Conservation (phyloP, 306 rosid genomes). For the Abrus precatorius region DNA sequence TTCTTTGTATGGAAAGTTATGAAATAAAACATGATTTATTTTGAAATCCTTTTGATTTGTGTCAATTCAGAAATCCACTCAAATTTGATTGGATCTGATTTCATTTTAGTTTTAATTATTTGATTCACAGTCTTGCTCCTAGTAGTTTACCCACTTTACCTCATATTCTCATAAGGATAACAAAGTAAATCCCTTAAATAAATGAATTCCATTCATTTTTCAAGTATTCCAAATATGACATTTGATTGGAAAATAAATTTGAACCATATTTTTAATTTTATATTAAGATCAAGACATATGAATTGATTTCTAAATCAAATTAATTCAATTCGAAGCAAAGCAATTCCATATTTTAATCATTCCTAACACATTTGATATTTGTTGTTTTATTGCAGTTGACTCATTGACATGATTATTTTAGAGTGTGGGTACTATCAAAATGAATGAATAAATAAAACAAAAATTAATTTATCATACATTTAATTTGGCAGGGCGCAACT, state of each 20-base stretch:
- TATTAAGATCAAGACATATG: constrained; percentile 3
- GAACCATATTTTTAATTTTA: constrained; percentile 2
- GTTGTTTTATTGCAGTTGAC: constrained; percentile 33
- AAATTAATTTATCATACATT: constrained; percentile 26
- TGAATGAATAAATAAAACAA: constrained; percentile 34
- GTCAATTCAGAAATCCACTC: constrained; percentile 15
- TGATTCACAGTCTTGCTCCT: constrained; percentile 15
- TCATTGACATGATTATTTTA: constrained; percentile 23
- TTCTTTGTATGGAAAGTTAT: constrained; percentile 15
- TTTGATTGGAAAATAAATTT: constrained; percentile 27
- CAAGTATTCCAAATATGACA: constrained; percentile 18
- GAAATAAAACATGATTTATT: constrained; percentile 15
- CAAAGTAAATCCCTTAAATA: constrained; percentile 15
- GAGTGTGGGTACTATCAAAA: constrained; percentile 14
- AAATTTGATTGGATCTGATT: constrained; percentile 3
- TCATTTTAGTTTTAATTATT: constrained; percentile 6
- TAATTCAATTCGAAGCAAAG: constrained; percentile 6
- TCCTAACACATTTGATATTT: constrained; percentile 22
- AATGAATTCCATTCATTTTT: constrained; percentile 15
- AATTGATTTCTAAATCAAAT: constrained; percentile 23
- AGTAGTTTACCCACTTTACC: background rate
- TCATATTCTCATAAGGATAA: constrained; percentile 29
- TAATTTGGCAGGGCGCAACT: constrained; percentile 82
- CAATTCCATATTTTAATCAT: constrained; percentile 33
- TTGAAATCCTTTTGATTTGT: constrained; percentile 20